Evolutionary conservation across 257 asterid genomes (phyloP).

Genomic region (Verbascum thapsus): DNA sequence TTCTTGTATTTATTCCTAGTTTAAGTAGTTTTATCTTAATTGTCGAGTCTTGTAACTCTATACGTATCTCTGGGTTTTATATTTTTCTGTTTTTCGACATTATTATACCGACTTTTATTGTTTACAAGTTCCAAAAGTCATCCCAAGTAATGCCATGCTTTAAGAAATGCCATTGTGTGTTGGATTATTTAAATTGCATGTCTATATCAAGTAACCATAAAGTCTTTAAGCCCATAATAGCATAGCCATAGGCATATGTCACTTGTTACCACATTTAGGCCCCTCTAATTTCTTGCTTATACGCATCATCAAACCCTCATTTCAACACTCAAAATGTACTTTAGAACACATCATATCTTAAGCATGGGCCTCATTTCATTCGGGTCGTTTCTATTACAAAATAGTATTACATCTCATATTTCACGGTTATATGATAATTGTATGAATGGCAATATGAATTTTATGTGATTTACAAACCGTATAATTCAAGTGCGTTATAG

Average conservation of each 20-base stretch:
- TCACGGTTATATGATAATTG: too few species aligned
- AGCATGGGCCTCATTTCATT: conserved; percentile 31
- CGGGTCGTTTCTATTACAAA: too few species aligned
- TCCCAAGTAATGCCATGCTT: conserved; percentile 2
- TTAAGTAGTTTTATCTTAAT: too few species aligned
- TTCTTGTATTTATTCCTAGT: too few species aligned
- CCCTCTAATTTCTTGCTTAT: conserved; percentile 26
- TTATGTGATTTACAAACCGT: too few species aligned
- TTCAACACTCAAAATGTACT: not conserved
- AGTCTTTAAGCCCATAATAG: conserved; percentile 24
- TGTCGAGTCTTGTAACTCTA: too few species aligned
- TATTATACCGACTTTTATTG: not conserved
- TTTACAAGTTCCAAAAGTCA: conserved; percentile 6
- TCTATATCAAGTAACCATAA: conserved; percentile 25
- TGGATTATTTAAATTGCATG: conserved; percentile 6
- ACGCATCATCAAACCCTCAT: conserved; percentile 23
- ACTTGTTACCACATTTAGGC: conserved; percentile 30
- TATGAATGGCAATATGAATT: too few species aligned
- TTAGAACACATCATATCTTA: conserved; percentile 22
- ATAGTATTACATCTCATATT: too few species aligned
- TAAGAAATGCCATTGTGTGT: not conserved
- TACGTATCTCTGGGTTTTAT: too few species aligned
- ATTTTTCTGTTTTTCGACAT: too few species aligned
- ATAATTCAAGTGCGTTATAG: too few species aligned
- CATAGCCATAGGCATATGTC: conserved; percentile 16